Conservation (phyloP, 768 basidiomycete species). For the Phallus indusiatus region DNA sequence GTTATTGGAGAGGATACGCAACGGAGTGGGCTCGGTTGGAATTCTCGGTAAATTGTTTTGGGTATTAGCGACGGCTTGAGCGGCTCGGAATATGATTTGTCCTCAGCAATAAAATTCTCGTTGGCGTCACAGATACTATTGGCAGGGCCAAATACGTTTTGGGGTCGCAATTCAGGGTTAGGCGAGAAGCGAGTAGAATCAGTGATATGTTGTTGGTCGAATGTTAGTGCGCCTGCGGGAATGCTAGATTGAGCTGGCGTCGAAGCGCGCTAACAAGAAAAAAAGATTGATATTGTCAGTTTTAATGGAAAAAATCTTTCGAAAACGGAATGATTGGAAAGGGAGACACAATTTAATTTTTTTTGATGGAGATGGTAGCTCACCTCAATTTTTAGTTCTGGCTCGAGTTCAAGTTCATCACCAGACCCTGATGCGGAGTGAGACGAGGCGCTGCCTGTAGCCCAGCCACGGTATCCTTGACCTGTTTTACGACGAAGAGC, state of each 20-base stretch:
- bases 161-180: neutral
- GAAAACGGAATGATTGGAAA: neutral
- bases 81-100: neutral
- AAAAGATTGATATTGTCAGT: too few relatives aligned
- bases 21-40: neutral
- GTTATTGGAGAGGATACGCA: neutral
- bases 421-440: constrained; percentile 5
- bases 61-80: neutral
- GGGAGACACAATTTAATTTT: neutral
- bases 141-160: neutral
- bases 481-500: constrained; percentile 2
- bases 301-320: neutral
- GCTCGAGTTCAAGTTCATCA: neutral
- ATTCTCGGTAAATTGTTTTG: neutral
- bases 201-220: neutral
- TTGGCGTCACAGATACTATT: neutral
- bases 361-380: neutral
- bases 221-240: neutral
- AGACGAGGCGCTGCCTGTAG: neutral
- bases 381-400: neutral
- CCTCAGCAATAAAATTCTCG: neutral
- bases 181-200: neutral
- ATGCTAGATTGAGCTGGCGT: neutral
- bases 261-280: neutral
- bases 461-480: neutral